Evolutionary conservation across 1,139 yeast species (phyloP).

Genomic region (Taphrina sp.): DNA sequence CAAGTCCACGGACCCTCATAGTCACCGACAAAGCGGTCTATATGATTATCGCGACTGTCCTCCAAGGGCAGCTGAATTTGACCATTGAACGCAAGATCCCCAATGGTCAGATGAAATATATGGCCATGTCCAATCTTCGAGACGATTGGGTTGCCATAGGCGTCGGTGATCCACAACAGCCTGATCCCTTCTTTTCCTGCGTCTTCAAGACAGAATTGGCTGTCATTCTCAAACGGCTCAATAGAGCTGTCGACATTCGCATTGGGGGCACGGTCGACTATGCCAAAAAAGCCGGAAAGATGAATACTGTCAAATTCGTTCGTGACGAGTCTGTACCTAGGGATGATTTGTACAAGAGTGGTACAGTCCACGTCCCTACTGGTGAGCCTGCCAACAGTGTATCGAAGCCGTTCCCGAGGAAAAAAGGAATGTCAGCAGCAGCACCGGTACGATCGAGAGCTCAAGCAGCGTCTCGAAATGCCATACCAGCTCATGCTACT

Average conservation of each 20-base stretch:
- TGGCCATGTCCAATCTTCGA: slow-evolving; percentile 70
- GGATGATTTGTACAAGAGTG: slow-evolving; percentile 81
- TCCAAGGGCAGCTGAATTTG: slow-evolving; percentile 70
- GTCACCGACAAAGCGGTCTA: slow-evolving; percentile 53
- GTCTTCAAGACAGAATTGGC: slow-evolving; percentile 86
- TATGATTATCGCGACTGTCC: slow-evolving; percentile 67
- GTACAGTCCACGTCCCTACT: slow-evolving; percentile 73
- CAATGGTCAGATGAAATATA: slow-evolving; percentile 58
- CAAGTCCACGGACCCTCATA: slow-evolving; percentile 70
- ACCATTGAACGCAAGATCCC: slow-evolving; percentile 65
- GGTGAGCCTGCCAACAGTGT: slow-evolving; percentile 74
- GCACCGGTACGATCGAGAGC: slow-evolving; percentile 32
- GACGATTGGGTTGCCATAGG: slow-evolving; percentile 93
- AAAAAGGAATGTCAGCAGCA: slow-evolving; percentile 42
- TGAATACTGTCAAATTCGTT: slow-evolving; percentile 69
- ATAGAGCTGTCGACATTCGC: slow-evolving; percentile 58
- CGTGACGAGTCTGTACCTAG: slow-evolving; percentile 61
- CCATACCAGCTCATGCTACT: slow-evolving; percentile 31
- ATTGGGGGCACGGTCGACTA: slow-evolving; percentile 78
- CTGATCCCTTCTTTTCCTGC: slow-evolving; percentile 79
- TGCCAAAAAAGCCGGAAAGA: slow-evolving; percentile 82
- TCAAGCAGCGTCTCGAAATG: slow-evolving; percentile 36
- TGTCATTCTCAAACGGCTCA: slow-evolving; percentile 67
- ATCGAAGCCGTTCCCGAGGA: slow-evolving; percentile 71
- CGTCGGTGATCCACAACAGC: slow-evolving; percentile 51